phyloP scores from a whole-genome alignment of 495 filamentous ascomycete species.

The Lentithecium fluviatile region DNA sequence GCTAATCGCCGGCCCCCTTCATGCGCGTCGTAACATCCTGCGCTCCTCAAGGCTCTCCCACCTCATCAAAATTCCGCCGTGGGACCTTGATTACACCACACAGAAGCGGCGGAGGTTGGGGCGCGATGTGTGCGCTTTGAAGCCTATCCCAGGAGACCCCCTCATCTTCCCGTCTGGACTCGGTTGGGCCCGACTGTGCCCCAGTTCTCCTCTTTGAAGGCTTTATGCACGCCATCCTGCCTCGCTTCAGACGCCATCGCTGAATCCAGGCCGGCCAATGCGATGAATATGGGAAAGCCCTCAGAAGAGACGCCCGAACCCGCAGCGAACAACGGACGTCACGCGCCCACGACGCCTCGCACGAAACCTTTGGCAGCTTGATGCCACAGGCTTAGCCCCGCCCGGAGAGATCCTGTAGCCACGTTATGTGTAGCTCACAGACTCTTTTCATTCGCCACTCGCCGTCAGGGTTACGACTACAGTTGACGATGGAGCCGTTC shows the following conservation, averaged over 20 bases:
- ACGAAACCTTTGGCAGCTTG: constrained; percentile 13
- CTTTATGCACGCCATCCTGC: constrained; percentile 35
- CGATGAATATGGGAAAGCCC: constrained; percentile 20
- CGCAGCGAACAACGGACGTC: constrained; percentile 27
- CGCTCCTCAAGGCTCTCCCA: constrained; percentile 15
- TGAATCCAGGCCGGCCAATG: constrained; percentile 28
- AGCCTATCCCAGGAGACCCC: constrained; percentile 8
- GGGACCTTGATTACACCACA: constrained; percentile 5
- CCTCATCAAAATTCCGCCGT: constrained; percentile 32
- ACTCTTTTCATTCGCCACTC: constrained; percentile 14
- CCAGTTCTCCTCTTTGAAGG: constrained; percentile 30
- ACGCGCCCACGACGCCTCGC: constrained; percentile 24
- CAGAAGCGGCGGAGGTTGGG: constrained; percentile 11
- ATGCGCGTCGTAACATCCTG: constrained; percentile 27
- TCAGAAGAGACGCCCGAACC: constrained; percentile 6
- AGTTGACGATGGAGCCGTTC: constrained; percentile 11
- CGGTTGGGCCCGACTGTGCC: constrained; percentile 21
- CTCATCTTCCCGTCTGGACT: constrained; percentile 14
- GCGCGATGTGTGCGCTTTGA: constrained; percentile 11
- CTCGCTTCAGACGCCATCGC: constrained; percentile 35
- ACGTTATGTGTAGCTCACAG: constrained; percentile 24
- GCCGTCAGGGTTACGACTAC: not conserved
- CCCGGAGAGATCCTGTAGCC: constrained; percentile 18
- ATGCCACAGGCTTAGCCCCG: constrained; percentile 10
- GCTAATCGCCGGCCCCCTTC: constrained; percentile 31